Base-by-base conservation (phyloP, 768 basidiomycete genomes). In the Russula virescens region DNA sequence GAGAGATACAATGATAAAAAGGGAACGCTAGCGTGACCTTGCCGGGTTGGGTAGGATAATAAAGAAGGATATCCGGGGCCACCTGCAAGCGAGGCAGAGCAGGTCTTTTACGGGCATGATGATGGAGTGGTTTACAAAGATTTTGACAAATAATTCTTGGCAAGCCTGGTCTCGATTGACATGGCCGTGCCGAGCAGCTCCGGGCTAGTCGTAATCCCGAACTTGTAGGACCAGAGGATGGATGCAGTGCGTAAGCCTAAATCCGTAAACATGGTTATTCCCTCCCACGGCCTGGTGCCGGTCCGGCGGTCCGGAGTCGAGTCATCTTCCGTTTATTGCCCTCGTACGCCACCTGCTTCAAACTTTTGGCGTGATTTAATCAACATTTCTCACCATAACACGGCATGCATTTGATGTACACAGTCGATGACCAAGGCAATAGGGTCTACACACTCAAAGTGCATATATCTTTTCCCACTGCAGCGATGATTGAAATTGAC, bases 321-420 rank as follows among this genome's bases (percentile, higher is more conserved):
- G 14, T 10, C 10, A 13, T 40, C 11, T 40, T 40, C 14, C 38
- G 9, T 10, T 8, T 43, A 18, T 43, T 19, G 42, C 42, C 18
- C 19, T 43, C 5, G 2, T 43, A 18, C 42, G 11, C 38, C 11
- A 7, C 14, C 13, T 2, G 11, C 11, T 40, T n/a, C n/a, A n/a
- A n/a, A n/a, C n/a, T n/a, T n/a, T n/a, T n/a, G n/a, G n/a, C n/a
- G n/a, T n/a, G n/a, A n/a, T n/a, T n/a, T n/a, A n/a, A 35, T 5
- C 34, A 35, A n/a, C n/a, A 23, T 31, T 52, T 11, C 23, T 16
- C 51, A 4, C 47, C 49, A 4, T 52, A 49, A 61, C 50, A 72
- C 72, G 79, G 66, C 71, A 98, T 98, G 96, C 95, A 98, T 85
- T 80, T 98, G 71, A 98, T 98, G 96, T 98, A 96, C 77, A 89